Evolutionary conservation across 2,329 filamentous ascomycete genomes (phyloP).

Genomic region (Juglanconis oblonga): DNA sequence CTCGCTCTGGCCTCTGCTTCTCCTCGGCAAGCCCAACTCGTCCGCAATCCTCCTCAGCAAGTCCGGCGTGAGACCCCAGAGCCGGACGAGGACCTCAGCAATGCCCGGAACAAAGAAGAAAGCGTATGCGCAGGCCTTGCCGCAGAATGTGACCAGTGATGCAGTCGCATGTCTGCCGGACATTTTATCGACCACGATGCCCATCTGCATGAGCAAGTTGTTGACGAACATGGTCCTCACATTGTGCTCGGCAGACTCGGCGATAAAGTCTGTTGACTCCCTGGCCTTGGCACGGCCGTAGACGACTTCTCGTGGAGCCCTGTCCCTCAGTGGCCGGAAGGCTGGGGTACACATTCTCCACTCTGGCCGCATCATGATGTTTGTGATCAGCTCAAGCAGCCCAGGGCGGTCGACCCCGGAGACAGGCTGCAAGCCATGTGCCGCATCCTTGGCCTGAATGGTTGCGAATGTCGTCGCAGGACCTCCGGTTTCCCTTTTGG

Average conservation of each 20-base stretch:
- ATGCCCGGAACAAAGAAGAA: constrained; percentile 91
- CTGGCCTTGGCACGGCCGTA: constrained; percentile 53
- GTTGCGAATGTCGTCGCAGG: constrained; percentile 19
- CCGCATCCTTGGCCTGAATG: constrained; percentile 18
- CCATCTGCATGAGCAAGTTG: constrained; percentile 80
- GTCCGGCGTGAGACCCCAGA: constrained; percentile 73
- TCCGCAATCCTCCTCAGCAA: constrained; percentile 69
- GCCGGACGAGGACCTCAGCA: constrained; percentile 75
- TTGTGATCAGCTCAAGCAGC: constrained; percentile 73
- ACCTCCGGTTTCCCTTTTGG: constrained; percentile 23
- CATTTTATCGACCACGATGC: constrained; percentile 85
- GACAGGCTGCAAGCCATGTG: constrained; percentile 65
- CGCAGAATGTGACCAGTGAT: constrained; percentile 78
- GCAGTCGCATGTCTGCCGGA: constrained; percentile 66
- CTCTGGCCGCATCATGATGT: constrained; percentile 84
- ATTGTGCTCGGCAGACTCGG: constrained; percentile 78
- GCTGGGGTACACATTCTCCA: constrained; percentile 74
- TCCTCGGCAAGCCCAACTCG: constrained; percentile 63
- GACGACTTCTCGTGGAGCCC: constrained; percentile 45
- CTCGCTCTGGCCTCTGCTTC: constrained; percentile 54
- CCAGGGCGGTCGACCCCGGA: constrained; percentile 80
- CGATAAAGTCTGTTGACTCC: constrained; percentile 62
- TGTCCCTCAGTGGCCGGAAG: constrained; percentile 61
- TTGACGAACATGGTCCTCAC: constrained; percentile 82
- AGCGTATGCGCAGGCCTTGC: constrained; percentile 86